Evolutionary conservation across 2,329 filamentous ascomycete species (phyloP).

Genomic region (Clonostachys sp.): DNA sequence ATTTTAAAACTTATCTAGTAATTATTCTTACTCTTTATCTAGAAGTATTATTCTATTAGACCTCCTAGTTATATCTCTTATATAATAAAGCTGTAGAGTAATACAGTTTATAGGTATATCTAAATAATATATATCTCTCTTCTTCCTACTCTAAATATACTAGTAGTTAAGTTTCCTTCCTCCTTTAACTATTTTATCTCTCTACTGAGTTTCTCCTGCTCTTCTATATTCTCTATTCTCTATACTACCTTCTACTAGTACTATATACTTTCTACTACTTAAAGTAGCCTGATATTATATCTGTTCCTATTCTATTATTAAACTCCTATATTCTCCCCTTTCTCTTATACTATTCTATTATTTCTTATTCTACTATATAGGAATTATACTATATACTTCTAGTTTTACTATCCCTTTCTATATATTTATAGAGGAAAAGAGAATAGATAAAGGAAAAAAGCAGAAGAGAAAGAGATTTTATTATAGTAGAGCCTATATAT

Average conservation of each 20-base stretch:
- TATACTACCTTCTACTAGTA: too few relatives aligned
- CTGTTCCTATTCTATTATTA: too few relatives aligned
- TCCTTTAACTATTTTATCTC: too few relatives aligned
- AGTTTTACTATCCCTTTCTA: too few relatives aligned
- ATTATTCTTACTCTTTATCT: neutral
- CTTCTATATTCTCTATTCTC: too few relatives aligned
- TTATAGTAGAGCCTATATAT: neutral
- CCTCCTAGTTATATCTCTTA: too few relatives aligned
- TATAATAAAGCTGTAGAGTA: neutral
- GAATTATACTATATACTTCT: neutral
- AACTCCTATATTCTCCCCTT: too few relatives aligned
- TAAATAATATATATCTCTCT: too few relatives aligned
- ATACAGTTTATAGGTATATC: too few relatives aligned
- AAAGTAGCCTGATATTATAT: neutral
- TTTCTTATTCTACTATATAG: neutral
- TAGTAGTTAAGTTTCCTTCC: too few relatives aligned
- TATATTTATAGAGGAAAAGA: neutral
- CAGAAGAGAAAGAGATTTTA: neutral
- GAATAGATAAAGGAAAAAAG: neutral
- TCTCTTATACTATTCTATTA: neutral
- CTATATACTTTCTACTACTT: neutral
- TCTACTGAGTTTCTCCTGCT: too few relatives aligned
- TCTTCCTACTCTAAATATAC: too few relatives aligned
- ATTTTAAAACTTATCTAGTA: neutral
- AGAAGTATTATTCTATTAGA: neutral